Base-by-base conservation (phyloP, 805 yeast genomes). In the Blastobotrys attinorum region DNA sequence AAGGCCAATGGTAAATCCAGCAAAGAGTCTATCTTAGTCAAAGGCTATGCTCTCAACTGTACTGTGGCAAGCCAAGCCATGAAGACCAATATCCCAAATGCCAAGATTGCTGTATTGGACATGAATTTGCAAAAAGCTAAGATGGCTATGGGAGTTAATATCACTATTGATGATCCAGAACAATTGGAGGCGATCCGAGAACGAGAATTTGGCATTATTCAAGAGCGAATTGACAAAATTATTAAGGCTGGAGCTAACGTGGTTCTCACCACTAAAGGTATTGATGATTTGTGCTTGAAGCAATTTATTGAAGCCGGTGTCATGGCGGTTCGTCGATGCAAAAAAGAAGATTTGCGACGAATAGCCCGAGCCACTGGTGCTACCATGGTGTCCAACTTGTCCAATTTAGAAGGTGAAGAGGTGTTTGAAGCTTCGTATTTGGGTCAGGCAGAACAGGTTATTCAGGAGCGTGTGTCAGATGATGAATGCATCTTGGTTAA, bases 321-420 rank as follows among this genome's bases (percentile, higher is more conserved):
- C 37, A 85, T 88, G 87, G 97, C 92, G 18, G 96, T 92, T 39
- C 83, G 99, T 70, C 79, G 99, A 56, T 88, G 97, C 72, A 87
- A 87, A 66, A 88, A 87, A 62, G 98, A 92, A 66, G 99, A 92
- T 65, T 73, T 92, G 57, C 79, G 95, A 62, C 81, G 98, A 70
- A 90, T 92, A 54, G 97, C 98, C 4, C 77, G 95, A 59, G 97
- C 98, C 37, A 88, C 97, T 1, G 99, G 99, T 47, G 99, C 96
- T 32, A 85, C 96, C 3, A 70, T 92, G 58, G 73, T 94, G 40
- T 72, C 84, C 43, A 81, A 84, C 52, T 77, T 92, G 79, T 82
- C 96, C 44, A 92, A 92, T 60, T 74, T 94, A 64, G 97, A 92
- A 65, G 96, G 97, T 53, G 96, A 89, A 45, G 97, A 88, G 66